Conservation (phyloP, 2,329 filamentous ascomycete species). For the Samsoniella hepiali region DNA sequence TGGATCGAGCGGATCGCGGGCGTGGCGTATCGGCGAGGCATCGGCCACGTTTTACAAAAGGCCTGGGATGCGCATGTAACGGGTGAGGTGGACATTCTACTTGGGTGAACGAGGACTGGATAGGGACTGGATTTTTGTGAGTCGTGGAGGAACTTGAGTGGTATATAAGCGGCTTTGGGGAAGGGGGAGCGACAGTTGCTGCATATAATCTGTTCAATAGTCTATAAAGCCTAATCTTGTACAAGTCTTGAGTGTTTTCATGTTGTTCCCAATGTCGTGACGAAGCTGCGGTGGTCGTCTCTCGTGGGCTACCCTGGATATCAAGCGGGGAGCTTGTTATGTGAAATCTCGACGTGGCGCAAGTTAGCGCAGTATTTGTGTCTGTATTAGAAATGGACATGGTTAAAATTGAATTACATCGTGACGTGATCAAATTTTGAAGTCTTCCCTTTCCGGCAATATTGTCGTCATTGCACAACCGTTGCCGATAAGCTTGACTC, state of each 20-base stretch:
- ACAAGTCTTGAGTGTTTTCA: constrained; percentile 4
- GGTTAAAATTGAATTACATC: neutral
- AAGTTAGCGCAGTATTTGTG: too few relatives aligned
- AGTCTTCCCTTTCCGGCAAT: neutral
- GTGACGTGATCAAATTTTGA: neutral
- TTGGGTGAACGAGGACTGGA: constrained; percentile 32
- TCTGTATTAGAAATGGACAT: too few relatives aligned
- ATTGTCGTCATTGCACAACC: constrained; percentile 9
- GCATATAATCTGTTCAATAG: constrained; percentile 9
- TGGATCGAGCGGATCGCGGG: constrained; percentile 46
- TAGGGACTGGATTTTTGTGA: neutral
- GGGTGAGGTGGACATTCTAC: constrained; percentile 40
- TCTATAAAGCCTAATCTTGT: neutral
- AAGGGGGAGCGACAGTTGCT: neutral
- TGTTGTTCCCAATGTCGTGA: neutral
- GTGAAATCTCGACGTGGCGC: too few relatives aligned
- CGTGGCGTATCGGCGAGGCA: constrained; percentile 39
- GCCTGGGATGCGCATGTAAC: constrained; percentile 40
- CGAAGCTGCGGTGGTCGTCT: too few relatives aligned
- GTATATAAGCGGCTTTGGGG: neutral
- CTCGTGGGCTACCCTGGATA: neutral
- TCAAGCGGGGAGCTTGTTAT: too few relatives aligned
- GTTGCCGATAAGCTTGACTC: neutral
- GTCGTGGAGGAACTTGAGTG: neutral
- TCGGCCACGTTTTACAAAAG: constrained; percentile 41